A percentile compares a stretch with the other conserved stretches of the same genome.
These are phyloP conservation scores for Diplodia seriata DNA, from an alignment of 2,329 filamentous ascomycete species.

Conservation along the genomic window DNA sequence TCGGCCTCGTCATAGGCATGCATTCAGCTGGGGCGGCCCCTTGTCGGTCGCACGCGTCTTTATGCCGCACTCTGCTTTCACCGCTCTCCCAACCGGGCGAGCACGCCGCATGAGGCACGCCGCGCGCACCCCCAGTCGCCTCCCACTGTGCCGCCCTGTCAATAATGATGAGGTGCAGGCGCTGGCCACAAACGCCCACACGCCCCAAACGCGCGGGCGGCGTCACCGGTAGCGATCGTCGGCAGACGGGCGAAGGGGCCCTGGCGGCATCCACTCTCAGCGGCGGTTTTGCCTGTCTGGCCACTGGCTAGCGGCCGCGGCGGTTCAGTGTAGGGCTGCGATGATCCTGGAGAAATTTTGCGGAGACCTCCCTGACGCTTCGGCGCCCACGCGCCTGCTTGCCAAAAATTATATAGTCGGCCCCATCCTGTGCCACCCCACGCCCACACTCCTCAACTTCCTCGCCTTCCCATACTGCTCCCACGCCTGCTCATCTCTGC, in stretches of 20 bases:
- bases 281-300: neutral
- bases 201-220: neutral
- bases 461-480: neutral
- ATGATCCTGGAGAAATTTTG: constrained; percentile 30
- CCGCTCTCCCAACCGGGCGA: constrained; percentile 15
- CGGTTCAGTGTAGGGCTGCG: constrained; percentile 17
- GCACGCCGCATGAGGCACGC: constrained; percentile 9
- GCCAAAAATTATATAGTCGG: constrained; percentile 22
- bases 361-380: constrained; percentile 16
- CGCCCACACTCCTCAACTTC: constrained; percentile 5
- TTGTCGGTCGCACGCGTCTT: constrained; percentile 12
- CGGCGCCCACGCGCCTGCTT: constrained; percentile 6
- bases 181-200: neutral
- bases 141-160: neutral
- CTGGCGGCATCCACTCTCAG: neutral
- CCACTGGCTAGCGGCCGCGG: neutral
- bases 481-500: neutral
- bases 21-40: constrained; percentile 12
- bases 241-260: neutral
- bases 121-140: constrained; percentile 8
- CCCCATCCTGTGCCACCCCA: constrained; percentile 1
- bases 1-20: neutral
- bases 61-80: constrained; percentile 18
- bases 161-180: neutral
- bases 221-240: neutral